A percentile compares a stretch with the other conserved stretches of the same genome.
These are phyloP conservation scores for Wickerhamiella allomyrinae DNA, from an alignment of 805 yeast species.

Conservation along the genomic window DNA sequence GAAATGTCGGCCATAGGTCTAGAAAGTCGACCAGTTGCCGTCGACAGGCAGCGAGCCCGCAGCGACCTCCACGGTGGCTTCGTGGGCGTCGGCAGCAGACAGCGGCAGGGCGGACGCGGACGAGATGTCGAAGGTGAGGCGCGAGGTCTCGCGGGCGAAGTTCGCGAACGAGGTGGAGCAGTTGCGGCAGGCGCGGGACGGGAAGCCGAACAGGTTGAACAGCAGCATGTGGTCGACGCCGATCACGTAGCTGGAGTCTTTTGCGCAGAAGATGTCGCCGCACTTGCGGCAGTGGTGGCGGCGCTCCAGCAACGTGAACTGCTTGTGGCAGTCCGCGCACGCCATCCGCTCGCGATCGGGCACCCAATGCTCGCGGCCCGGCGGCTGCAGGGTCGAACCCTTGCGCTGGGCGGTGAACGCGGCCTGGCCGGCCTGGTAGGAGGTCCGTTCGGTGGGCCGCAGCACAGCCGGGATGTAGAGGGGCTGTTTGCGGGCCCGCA, in stretches of 20 bases:
- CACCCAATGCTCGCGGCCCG: slow-evolving; percentile 30
- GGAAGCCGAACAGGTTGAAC: slow-evolving; percentile 51
- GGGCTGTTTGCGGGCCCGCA: slow-evolving; percentile 71
- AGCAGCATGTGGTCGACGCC: slow-evolving; percentile 34
- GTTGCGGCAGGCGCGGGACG: slow-evolving; percentile 54
- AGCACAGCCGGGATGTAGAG: slow-evolving; percentile 84
- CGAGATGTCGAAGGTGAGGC: slow-evolving; percentile 11
- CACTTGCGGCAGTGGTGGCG: slow-evolving; percentile 77
- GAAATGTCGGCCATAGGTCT: slow-evolving; percentile 6
- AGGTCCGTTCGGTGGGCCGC: slow-evolving; percentile 30
- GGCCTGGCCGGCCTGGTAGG: slow-evolving; percentile 19
- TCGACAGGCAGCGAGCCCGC: slow-evolving; percentile 45
- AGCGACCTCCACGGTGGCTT: slow-evolving; percentile 18
- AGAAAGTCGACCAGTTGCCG: slow-evolving; percentile 71
- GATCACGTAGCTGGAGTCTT: slow-evolving; percentile 45
- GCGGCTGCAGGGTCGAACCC: slow-evolving; percentile 18
- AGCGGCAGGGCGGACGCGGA: slow-evolving; percentile 9
- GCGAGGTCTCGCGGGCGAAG: slow-evolving; percentile 27
- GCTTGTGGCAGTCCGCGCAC: slow-evolving; percentile 54
- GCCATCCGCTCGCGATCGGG: slow-evolving; percentile 49
- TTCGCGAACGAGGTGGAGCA: slow-evolving; percentile 51
- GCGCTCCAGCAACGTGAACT: slow-evolving; percentile 65
- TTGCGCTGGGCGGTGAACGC: slow-evolving; percentile 11
- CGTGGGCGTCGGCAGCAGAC: slow-evolving; percentile 7
- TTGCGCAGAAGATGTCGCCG: slow-evolving; percentile 66